Base-by-base conservation (phyloP, 2,329 filamentous ascomycete genomes). In the Microdochium bolleyi region DNA sequence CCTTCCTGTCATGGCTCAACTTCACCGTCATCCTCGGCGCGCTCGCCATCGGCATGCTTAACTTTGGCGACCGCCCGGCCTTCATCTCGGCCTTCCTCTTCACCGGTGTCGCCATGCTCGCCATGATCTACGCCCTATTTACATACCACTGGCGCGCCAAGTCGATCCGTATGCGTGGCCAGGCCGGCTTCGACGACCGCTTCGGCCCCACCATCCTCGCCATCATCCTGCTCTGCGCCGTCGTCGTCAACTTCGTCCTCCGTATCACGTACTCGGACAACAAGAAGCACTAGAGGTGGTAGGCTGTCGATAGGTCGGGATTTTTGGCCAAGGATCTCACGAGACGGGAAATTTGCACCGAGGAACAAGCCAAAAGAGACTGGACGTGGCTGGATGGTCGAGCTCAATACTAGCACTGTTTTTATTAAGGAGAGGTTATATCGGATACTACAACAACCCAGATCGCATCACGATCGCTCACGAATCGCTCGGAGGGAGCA, bases 1-100 rank as follows among this genome's bases (percentile, higher is more conserved):
- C 94, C 58, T 99, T 99, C 71, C 85, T 99, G 66, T 96, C 91
- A 73, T 99, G 94, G 94, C 89, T 99, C 67, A 99, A 99, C 82
- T 97, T 97, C 79, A 96, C 92, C 70, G 92, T 99, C 67, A 92
- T 99, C 72, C 88, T 99, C 56, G 94, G 94, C 66, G 94, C 94
- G 58, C 85, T 99, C 50, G 92, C 94, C 60, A 89, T 99, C 62
- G 94, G 94, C 62, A 91, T 99, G 68, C 85, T 99, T 65, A 99
- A 99, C 78, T 99, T 99, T 64, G 94, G 94, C 67, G 94, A 99
- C 73, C 85, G 85, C 58, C 84, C 95, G 53, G 92, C 92, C 63
- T 94, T 94, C 69, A 96, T 97, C 71, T 92, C 87, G 56, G 91
- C 94, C 53, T 92, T 89, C 51, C 78, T 96, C 51, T 99, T 99